A percentile compares a stretch with the other conserved stretches of the same genome.
These are phyloP conservation scores for Cronartium quercuum DNA, from an alignment of 1,284 basidiomycete genomes.

Conservation along the genomic window DNA sequence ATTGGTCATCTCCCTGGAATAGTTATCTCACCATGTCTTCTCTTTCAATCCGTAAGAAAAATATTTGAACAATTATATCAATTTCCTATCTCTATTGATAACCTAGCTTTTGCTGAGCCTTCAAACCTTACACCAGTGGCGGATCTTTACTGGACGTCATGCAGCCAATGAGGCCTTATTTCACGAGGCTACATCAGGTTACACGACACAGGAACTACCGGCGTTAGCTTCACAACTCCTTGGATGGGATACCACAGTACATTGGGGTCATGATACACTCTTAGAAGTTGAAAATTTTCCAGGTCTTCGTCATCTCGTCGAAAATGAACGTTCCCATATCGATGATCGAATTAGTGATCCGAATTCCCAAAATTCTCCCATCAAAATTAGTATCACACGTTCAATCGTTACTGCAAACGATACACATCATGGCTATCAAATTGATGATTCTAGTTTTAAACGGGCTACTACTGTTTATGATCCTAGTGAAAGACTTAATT, in stretches of 20 bases:
- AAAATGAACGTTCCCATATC: not conserved
- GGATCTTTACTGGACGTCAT: not conserved
- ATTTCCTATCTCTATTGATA: no score
- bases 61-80: not conserved
- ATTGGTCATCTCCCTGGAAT: not conserved
- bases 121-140: no score
- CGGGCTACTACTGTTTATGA: no score
- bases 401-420: no score
- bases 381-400: not conserved
- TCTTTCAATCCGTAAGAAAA: not conserved
- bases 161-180: not conserved
- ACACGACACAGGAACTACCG: not conserved
- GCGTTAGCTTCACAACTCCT: not conserved
- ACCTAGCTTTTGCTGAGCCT: no score
- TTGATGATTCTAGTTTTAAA: no score
- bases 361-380: not conserved
- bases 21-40: not conserved
- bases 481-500: no score
- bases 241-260: not conserved
- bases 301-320: not conserved
- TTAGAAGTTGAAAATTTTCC: not conserved
- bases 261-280: not conserved
- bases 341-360: not conserved
- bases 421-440: no score
- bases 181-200: not conserved